These are phyloP conservation scores for Botryotinia convoluta DNA, from an alignment of 2,329 filamentous ascomycete genomes.

Conservation along the genomic window DNA sequence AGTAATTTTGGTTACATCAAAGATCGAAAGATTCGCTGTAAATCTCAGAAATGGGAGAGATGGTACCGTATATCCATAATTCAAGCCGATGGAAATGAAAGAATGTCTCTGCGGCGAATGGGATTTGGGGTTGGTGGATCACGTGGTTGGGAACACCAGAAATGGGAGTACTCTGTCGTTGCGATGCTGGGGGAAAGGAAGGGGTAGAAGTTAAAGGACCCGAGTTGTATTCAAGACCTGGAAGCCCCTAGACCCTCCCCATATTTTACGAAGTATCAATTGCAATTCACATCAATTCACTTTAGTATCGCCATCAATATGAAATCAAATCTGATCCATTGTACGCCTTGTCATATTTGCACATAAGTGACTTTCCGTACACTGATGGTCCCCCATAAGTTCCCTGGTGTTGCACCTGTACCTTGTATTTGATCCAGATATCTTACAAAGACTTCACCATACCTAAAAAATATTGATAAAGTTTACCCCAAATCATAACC, in stretches of 20 bases:
- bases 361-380: constrained; percentile 7
- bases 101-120: background rate
- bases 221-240: background rate
- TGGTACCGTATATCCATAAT: background rate
- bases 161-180: background rate
- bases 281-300: background rate
- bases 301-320: background rate
- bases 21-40: background rate
- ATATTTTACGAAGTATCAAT: background rate
- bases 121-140: background rate
- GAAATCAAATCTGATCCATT: background rate
- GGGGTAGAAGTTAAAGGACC: background rate
- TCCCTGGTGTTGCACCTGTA: background rate
- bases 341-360: background rate
- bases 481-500: background rate
- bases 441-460: constrained; percentile 13
- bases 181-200: background rate
- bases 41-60: background rate
- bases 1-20: no score
- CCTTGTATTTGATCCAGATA: background rate
- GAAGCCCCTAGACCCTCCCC: background rate
- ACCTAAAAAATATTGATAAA: background rate
- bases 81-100: background rate
- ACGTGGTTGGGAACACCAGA: no score
- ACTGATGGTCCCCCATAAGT: background rate